Conservation (phyloP, 116 monocot species). For the Papilionanthe hybrid region DNA sequence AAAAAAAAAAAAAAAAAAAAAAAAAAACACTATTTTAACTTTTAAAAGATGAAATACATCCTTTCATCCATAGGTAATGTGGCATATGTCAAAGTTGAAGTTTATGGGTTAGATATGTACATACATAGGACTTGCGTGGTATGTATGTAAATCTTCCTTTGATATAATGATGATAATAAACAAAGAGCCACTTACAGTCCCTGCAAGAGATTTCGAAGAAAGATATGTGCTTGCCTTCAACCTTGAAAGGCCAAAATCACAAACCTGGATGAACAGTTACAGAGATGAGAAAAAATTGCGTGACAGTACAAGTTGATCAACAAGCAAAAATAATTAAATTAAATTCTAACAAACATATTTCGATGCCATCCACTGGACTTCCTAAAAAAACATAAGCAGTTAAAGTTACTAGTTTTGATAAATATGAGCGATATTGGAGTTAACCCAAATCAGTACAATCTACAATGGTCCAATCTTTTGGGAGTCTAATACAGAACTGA, state of each 20-base stretch:
- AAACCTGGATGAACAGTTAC: constrained; percentile 43
- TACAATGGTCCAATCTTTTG: too few relatives aligned
- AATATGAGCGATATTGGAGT: too few relatives aligned
- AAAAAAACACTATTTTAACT: too few relatives aligned
- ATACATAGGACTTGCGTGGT: too few relatives aligned
- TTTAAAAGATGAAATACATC: too few relatives aligned
- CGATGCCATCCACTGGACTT: not conserved
- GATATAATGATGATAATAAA: not conserved
- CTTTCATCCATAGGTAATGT: too few relatives aligned
- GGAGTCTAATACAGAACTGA: not conserved
- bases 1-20: too few relatives aligned
- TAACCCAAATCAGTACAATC: too few relatives aligned
- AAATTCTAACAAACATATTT: not conserved
- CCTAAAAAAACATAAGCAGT: not conserved
- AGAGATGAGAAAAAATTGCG: not conserved
- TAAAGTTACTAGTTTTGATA: not conserved
- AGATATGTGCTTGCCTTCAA: constrained; percentile 92
- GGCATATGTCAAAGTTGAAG: too few relatives aligned
- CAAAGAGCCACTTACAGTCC: constrained; percentile 66
- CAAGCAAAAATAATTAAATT: not conserved
- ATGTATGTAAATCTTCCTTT: too few relatives aligned
- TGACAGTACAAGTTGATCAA: not conserved
- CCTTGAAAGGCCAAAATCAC: constrained; percentile 97
- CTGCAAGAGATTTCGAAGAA: constrained; percentile 93
- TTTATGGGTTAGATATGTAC: too few relatives aligned